Percentiles rank a stretch among this genome's conserved stretches.
These are phyloP conservation scores for Mycena albidolilacea DNA, from an alignment of 768 basidiomycete species.

Conservation along the genomic window DNA sequence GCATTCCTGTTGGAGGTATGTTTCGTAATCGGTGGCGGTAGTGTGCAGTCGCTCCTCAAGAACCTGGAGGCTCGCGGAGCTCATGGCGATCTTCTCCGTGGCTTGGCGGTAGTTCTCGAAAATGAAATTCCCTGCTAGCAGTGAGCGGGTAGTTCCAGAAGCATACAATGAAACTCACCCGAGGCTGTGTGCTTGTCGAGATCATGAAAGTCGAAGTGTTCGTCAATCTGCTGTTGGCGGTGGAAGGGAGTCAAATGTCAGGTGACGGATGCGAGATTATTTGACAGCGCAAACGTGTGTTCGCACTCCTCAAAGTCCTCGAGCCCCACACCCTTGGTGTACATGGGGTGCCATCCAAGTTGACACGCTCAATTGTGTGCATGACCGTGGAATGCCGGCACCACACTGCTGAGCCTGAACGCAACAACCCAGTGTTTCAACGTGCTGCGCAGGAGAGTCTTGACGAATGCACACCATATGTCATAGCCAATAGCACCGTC, in stretches of 20 bases:
- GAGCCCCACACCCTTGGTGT: slow-evolving; percentile 46
- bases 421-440: neutral
- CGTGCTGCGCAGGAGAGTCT: neutral
- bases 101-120: slow-evolving; percentile 27
- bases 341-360: slow-evolving; percentile 1
- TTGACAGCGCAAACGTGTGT: slow-evolving; percentile 45
- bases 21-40: slow-evolving; percentile 8
- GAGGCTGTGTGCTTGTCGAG: slow-evolving; percentile 41
- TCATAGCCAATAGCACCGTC: neutral
- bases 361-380: neutral
- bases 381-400: neutral
- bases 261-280: slow-evolving; percentile 43
- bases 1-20: neutral
- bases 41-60: slow-evolving; percentile 7
- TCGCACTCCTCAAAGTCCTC: slow-evolving; percentile 31
- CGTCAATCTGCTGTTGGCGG: slow-evolving; percentile 43
- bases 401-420: neutral
- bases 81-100: slow-evolving; percentile 8
- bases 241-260: slow-evolving; percentile 43
- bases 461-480: neutral
- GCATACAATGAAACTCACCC: slow-evolving; percentile 17
- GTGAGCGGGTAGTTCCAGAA: too few relatives aligned
- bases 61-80: neutral
- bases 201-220: slow-evolving; percentile 41
- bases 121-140: slow-evolving; percentile 14